phyloP scores from a whole-genome alignment of 345 rosid genomes.

The Syzygium jambos region DNA sequence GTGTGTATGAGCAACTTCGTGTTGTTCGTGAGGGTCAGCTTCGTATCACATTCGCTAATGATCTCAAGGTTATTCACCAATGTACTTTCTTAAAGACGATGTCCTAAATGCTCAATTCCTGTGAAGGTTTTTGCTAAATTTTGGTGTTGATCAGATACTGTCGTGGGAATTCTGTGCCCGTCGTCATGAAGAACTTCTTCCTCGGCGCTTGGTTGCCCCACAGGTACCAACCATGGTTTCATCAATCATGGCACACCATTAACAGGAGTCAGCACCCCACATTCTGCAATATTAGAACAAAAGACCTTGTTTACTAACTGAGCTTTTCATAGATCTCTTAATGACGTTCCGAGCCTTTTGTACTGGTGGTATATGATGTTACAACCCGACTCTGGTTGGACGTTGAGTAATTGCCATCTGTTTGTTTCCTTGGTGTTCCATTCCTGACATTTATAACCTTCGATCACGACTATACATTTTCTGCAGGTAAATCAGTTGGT shows the following conservation, averaged over 20 bases:
- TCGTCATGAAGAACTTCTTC: constrained; percentile 91
- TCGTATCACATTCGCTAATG: constrained; percentile 79
- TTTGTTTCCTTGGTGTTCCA: not conserved
- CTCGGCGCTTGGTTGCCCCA: constrained; percentile 90
- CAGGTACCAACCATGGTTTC: constrained; percentile 42
- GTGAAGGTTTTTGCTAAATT: not conserved
- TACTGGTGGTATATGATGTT: not conserved
- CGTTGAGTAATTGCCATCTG: not conserved
- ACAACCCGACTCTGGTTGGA: not conserved
- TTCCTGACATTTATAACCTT: not conserved
- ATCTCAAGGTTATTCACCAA: constrained; percentile 56
- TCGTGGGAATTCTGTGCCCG: constrained; percentile 98
- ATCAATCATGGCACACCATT: not conserved
- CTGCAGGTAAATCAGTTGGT: constrained; percentile 86
- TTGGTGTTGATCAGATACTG: constrained; percentile 45
- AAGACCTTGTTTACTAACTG: not conserved
- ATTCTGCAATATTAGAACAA: not conserved
- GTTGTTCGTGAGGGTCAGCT: constrained; percentile 98
- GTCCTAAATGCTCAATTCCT: not conserved
- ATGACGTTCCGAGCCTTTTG: not conserved
- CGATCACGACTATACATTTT: not conserved
- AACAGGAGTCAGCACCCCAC: not conserved
- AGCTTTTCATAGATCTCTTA: not conserved
- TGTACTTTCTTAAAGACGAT: not conserved
- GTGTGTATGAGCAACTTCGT: constrained; percentile 94